A percentile compares a stretch with the other conserved stretches of the same genome.
Conservation (phyloP, 2,329 filamentous ascomycete species). For the Paecilomyces formosus region DNA sequence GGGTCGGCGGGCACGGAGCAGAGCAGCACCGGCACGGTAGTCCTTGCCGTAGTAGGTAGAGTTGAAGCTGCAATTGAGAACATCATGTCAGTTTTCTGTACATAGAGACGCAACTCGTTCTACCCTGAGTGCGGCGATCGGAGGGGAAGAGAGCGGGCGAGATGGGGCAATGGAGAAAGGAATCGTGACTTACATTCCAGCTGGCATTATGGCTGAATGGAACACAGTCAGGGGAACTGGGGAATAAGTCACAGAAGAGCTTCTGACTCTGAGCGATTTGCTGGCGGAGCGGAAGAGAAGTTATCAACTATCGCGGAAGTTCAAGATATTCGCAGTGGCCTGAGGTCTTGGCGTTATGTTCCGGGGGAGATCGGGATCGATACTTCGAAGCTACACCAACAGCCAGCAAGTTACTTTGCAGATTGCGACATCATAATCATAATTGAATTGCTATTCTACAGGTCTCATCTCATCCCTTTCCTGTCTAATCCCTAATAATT, state of each 20-base stretch:
- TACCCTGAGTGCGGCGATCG: neutral
- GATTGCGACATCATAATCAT: neutral
- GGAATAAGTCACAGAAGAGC: neutral
- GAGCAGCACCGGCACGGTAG: slow-evolving; percentile 76
- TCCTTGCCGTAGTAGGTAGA: slow-evolving; percentile 89
- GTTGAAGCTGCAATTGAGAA: slow-evolving; percentile 43
- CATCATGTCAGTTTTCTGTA: slow-evolving; percentile 1
- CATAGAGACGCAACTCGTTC: neutral
- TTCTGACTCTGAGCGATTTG: neutral
- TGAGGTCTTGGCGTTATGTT: neutral
- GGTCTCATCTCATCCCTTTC: neutral
- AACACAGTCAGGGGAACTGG: neutral
- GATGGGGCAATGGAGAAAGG: neutral
- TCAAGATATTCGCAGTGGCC: neutral
- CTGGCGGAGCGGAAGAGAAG: neutral
- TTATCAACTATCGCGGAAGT: neutral
- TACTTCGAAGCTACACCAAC: neutral
- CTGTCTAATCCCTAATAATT: neutral
- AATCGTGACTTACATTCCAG: slow-evolving; percentile 13
- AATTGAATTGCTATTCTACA: neutral
- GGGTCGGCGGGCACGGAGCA: slow-evolving; percentile 84
- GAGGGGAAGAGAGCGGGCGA: slow-evolving; percentile 1
- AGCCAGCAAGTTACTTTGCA: neutral
- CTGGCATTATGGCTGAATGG: slow-evolving; percentile 10
- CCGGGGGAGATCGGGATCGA: neutral